These are phyloP conservation scores for Chaetomium tenue DNA, from an alignment of 495 filamentous ascomycete species.

Conservation along the genomic window DNA sequence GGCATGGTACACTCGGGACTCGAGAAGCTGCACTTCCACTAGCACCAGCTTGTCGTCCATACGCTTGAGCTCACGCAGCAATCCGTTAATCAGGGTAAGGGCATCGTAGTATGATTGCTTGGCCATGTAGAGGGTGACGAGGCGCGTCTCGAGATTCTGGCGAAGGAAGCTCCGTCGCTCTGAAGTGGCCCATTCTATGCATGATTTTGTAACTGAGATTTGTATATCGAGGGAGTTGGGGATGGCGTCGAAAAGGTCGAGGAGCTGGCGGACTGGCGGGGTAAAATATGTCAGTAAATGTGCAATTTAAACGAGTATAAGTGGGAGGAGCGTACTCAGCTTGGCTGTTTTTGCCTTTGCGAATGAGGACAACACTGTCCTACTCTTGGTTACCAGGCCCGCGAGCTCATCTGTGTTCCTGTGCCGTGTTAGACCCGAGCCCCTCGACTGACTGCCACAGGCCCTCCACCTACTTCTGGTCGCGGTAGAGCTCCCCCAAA, in stretches of 20 bases:
- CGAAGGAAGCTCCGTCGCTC: constrained; percentile 92
- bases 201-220: constrained; percentile 89
- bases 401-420: constrained; percentile 83
- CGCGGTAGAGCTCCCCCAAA: constrained; percentile 87
- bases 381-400: constrained; percentile 84
- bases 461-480: constrained; percentile 63
- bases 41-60: constrained; percentile 97
- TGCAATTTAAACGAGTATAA: not conserved
- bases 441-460: constrained; percentile 45
- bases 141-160: constrained; percentile 94
- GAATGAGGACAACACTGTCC: constrained; percentile 88
- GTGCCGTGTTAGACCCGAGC: constrained; percentile 22
- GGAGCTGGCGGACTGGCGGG: constrained; percentile 83
- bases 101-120: constrained; percentile 97
- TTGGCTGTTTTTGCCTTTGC: constrained; percentile 99
- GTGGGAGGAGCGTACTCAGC: constrained; percentile 65
- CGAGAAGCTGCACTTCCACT: constrained; percentile 97
- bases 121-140: constrained; percentile 90
- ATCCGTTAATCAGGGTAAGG: constrained; percentile 89
- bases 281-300: constrained; percentile 9
- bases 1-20: constrained; percentile 95
- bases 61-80: constrained; percentile 93
- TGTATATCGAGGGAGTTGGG: constrained; percentile 92
- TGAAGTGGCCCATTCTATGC: constrained; percentile 97
- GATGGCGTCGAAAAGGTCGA: constrained; percentile 91